Percentiles rank a stretch among this genome's conserved stretches.
Evolutionary conservation across 2,329 filamentous ascomycete genomes (phyloP).

Genomic region (Microdochium paspali): DNA sequence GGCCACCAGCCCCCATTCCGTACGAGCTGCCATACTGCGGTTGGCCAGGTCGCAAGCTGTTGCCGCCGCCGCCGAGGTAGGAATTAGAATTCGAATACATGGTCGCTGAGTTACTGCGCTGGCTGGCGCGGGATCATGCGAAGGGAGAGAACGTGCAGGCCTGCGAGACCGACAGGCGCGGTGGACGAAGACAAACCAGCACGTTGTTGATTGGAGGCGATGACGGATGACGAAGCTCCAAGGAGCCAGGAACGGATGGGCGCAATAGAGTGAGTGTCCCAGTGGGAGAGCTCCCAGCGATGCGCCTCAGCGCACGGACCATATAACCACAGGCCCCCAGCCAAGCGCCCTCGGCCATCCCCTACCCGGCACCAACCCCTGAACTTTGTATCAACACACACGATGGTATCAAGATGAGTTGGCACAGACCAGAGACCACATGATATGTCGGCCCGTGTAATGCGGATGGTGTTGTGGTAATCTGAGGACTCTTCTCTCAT

Average conservation of each 20-base stretch:
- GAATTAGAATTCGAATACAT: slow-evolving; percentile 92
- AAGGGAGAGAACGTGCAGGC: background rate
- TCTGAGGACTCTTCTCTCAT: too few relatives aligned
- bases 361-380: background rate
- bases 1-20: slow-evolving; percentile 25
- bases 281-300: background rate
- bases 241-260: background rate
- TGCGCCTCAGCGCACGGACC: background rate
- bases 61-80: slow-evolving; percentile 65
- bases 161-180: background rate
- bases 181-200: background rate
- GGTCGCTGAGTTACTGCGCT: slow-evolving; percentile 7
- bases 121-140: background rate
- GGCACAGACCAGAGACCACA: too few relatives aligned
- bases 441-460: too few relatives aligned
- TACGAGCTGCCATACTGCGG: slow-evolving; percentile 47
- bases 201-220: background rate
- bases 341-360: background rate
- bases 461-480: too few relatives aligned
- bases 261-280: background rate
- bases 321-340: background rate
- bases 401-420: too few relatives aligned
- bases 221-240: background rate
- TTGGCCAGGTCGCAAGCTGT: slow-evolving; percentile 62
- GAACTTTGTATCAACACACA: too few relatives aligned